These are phyloP conservation scores for Viola odorata DNA, from an alignment of 345 rosid genomes.

Conservation along the genomic window DNA sequence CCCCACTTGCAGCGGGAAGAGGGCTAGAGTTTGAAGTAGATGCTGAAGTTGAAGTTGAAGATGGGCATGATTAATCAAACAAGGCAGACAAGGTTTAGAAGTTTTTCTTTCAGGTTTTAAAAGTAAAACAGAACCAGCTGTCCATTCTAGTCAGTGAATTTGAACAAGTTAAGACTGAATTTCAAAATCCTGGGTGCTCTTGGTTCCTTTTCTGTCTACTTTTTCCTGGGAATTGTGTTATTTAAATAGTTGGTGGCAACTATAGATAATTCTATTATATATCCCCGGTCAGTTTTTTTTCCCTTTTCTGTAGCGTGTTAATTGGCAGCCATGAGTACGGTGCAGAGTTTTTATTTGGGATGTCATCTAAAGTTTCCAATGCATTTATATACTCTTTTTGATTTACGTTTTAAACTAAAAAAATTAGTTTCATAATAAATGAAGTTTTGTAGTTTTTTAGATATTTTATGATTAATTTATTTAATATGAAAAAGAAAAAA, in stretches of 20 bases:
- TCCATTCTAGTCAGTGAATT: conserved; percentile 26
- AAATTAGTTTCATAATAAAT: too few relatives aligned
- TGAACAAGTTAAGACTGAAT: conserved; percentile 19
- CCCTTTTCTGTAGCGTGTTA: too few relatives aligned
- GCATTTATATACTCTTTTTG: too few relatives aligned
- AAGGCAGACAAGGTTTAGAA: conserved; percentile 33
- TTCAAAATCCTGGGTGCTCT: conserved; percentile 10
- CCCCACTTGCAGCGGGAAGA: conserved; percentile 92
- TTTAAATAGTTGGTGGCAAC: conserved; percentile 16
- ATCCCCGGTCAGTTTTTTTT: conserved; percentile 6
- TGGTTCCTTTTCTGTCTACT: conserved; percentile 24
- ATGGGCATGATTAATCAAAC: conserved; percentile 18
- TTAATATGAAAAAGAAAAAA: too few relatives aligned
- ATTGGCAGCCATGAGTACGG: too few relatives aligned
- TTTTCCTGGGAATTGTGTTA: conserved; percentile 23
- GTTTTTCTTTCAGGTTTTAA: conserved; percentile 29
- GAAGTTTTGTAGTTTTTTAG: too few relatives aligned
- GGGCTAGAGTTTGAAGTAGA: conserved; percentile 66
- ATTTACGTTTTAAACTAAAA: too few relatives aligned
- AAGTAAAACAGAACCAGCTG: conserved; percentile 32
- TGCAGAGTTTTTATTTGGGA: too few relatives aligned
- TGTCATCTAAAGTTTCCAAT: too few relatives aligned
- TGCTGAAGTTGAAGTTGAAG: conserved; percentile 25
- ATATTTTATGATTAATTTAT: too few relatives aligned
- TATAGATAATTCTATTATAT: conserved; percentile 8